Base-by-base conservation (phyloP, 768 basidiomycete species). In the Chlorophyllum brunneum region DNA sequence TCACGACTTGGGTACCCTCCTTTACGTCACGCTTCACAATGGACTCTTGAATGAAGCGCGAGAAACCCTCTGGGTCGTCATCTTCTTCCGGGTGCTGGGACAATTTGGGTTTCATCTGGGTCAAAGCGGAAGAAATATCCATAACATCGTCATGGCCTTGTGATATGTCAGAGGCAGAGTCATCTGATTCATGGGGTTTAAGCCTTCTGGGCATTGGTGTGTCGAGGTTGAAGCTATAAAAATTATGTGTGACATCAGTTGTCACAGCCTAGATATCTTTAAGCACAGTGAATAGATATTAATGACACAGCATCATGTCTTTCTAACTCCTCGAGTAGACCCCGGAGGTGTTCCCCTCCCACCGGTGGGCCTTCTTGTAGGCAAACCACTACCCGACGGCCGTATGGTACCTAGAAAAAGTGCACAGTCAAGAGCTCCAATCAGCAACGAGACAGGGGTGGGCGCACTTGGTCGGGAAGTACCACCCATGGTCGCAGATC, bases 1-100 rank as follows among this genome's bases (percentile, higher is more conserved):
- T 95, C 46, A 94, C 68, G 7, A 90, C 57, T 45, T 86, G 80
- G 0, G 85, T 88, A 1, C 92, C 92, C 36, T 76, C 77, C 65
- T 88, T 89, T 8, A 86, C 67, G 62, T 92, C 79, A 33, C 86
- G 72, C 66, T 85, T 90, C 5, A 78, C 67, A 51, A 92, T 88
- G 43, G 87, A 83, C 15, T 79, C 71, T 37, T 80, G 76, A 34
- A 94, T 82, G 49, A 92, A 79, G 16, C 81, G 72, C 24, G 75
- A 72, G 37, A 92, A 75, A 1, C 79, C 82, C 5, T 83, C 80
- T 40, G 82, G 82, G 55, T 81, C 80, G 43, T 78, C 74, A 46
- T 75, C 74, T 5, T 70, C 72, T 16, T 45, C 51, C 18, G 15
- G n/a, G 11, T 65, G 36, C 26, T 58, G 41, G 1, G 58, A 48